Conservation (phyloP, 2,329 filamentous ascomycete genomes). For the Neophaeococcomyces aloes region DNA sequence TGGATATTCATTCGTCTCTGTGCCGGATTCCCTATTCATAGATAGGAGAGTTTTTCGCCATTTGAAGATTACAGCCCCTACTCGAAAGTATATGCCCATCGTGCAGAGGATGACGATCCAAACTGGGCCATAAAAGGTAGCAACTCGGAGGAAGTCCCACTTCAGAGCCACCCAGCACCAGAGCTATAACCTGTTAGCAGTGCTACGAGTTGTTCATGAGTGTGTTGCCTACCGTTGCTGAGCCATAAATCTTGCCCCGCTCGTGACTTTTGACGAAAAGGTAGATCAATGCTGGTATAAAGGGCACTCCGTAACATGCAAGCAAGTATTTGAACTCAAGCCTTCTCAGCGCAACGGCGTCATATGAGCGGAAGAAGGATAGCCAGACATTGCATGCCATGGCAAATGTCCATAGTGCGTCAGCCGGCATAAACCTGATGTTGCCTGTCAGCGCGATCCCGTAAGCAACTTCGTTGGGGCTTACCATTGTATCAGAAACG, state of each 20-base stretch:
- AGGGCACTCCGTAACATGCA: slow-evolving; percentile 62
- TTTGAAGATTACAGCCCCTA: slow-evolving; percentile 32
- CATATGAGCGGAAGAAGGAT: slow-evolving; percentile 66
- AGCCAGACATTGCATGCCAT: slow-evolving; percentile 80
- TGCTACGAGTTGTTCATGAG: not conserved
- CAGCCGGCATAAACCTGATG: slow-evolving; percentile 63
- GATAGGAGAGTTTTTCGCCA: slow-evolving; percentile 51
- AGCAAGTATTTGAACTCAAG: slow-evolving; percentile 63
- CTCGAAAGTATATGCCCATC: slow-evolving; percentile 31
- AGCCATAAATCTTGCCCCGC: slow-evolving; percentile 56
- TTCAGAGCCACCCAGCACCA: slow-evolving; percentile 68
- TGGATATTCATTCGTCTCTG: slow-evolving; percentile 2
- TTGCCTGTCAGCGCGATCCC: not conserved
- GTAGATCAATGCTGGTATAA: slow-evolving; percentile 57
- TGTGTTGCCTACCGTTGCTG: slow-evolving; percentile 46
- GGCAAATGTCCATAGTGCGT: slow-evolving; percentile 65
- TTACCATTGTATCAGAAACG: slow-evolving; percentile 71
- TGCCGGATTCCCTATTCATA: not conserved
- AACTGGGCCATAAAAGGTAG: slow-evolving; percentile 54
- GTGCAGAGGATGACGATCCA: slow-evolving; percentile 34
- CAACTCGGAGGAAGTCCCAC: slow-evolving; percentile 63
- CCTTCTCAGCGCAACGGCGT: slow-evolving; percentile 50
- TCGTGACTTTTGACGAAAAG: slow-evolving; percentile 50
- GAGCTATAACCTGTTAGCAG: slow-evolving; percentile 32
- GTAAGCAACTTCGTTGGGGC: slow-evolving; percentile 23